Conservation (phyloP, 176 grass and related monocot genomes). For the Cymbopogon citratus region DNA sequence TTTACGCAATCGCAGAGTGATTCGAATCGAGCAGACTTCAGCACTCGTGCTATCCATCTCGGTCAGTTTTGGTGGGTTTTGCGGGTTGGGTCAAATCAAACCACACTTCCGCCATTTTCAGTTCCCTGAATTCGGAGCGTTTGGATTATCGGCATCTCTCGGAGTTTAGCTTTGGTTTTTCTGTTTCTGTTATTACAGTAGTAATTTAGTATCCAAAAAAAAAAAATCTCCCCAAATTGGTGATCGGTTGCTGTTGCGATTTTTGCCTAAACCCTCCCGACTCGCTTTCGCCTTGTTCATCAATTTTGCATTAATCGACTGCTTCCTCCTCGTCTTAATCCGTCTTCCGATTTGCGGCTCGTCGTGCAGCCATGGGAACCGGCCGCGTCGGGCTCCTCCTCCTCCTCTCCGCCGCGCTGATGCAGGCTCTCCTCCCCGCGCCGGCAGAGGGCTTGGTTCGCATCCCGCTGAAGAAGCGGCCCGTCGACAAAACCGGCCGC, state of each 20-base stretch:
- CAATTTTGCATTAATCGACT: background rate
- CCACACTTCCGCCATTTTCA: background rate
- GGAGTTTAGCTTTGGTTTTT: background rate
- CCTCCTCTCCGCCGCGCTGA: slow-evolving; percentile 40
- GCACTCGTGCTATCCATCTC: background rate
- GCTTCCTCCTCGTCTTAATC: background rate
- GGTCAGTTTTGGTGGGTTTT: background rate
- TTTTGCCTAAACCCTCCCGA: background rate
- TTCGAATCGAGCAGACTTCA: background rate
- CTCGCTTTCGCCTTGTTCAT: background rate
- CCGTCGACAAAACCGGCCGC: slow-evolving; percentile 15
- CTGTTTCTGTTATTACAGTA: background rate
- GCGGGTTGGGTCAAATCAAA: background rate
- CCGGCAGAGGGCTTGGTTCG: slow-evolving; percentile 45
- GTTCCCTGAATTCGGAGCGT: background rate
- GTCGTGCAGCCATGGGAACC: slow-evolving; percentile 44
- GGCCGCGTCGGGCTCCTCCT: slow-evolving; percentile 29
- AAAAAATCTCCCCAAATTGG: background rate
- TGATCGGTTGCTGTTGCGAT: background rate
- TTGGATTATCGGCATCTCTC: no score
- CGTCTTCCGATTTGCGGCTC: background rate
- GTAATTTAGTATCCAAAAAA: background rate
- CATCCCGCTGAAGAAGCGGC: slow-evolving; percentile 58
- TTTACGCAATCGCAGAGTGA: no score
- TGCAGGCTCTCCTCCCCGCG: slow-evolving; percentile 29